Conservation (phyloP, 1,139 yeast genomes). For the Tardiomyces digboiensis region DNA sequence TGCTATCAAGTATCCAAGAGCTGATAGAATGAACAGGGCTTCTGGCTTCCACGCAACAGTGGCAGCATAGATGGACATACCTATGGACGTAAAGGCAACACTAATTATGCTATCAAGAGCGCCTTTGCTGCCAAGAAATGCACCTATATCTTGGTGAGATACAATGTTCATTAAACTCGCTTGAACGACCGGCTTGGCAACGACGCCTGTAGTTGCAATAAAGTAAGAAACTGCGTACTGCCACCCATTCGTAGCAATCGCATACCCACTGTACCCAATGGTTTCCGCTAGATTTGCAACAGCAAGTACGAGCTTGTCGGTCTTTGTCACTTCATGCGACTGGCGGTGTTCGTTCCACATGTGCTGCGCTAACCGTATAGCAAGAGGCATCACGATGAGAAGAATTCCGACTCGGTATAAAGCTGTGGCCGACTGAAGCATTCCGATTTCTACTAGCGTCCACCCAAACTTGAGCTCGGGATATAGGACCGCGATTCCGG, state of each 20-base stretch:
- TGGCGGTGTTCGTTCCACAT: constrained; percentile 1
- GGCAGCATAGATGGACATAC: constrained; percentile 12
- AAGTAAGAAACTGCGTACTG: constrained; percentile 12
- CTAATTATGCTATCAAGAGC: constrained; percentile 13
- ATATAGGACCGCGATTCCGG: constrained; percentile 14
- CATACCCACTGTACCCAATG: constrained; percentile 15
- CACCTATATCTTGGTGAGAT: constrained; percentile 11
- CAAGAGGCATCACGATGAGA: constrained; percentile 9
- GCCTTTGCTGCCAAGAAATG: constrained; percentile 15
- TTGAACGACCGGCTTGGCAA: constrained; percentile 16
- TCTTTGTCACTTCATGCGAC: constrained; percentile 6
- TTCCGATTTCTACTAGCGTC: constrained; percentile 14
- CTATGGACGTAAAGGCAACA: constrained; percentile 10
- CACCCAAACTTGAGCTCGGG: constrained; percentile 15
- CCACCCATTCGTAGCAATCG: constrained; percentile 8
- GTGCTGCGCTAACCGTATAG: not conserved
- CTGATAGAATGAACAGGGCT: constrained; percentile 12
- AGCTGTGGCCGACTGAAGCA: constrained; percentile 15
- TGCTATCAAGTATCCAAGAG: constrained; percentile 10
- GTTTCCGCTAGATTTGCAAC: constrained; percentile 12
- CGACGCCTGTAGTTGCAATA: constrained; percentile 15
- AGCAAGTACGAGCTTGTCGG: constrained; percentile 10
- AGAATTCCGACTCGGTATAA: constrained; percentile 9
- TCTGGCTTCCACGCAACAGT: constrained; percentile 14
- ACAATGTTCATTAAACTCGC: constrained; percentile 13